Percentiles rank a stretch among this genome's conserved stretches.
Evolutionary conservation across 495 filamentous ascomycete species (phyloP).

Genomic region (Mytilinidion resinicola): DNA sequence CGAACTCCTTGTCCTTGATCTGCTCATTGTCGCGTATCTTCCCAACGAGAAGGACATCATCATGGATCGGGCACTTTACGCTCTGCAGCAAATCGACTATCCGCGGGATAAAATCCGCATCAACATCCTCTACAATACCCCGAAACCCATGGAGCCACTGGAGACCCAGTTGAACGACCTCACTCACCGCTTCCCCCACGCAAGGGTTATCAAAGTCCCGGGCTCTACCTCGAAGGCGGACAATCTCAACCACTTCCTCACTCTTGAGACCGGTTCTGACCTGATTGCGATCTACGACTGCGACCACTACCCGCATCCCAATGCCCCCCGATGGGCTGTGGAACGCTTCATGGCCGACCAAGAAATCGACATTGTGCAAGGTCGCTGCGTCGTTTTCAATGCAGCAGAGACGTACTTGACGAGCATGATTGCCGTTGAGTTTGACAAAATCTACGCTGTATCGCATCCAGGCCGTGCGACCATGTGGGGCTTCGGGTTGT

Average conservation of each 20-base stretch:
- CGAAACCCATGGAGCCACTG: conserved; percentile 34
- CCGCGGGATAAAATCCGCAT: conserved; percentile 36
- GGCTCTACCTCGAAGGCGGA: conserved; percentile 40
- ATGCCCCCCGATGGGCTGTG: conserved; percentile 38
- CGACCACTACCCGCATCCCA: conserved; percentile 40
- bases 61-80: conserved; percentile 36
- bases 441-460: conserved; percentile 43
- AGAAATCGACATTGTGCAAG: conserved; percentile 40
- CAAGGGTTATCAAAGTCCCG: conserved; percentile 37
- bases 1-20: conserved; percentile 35
- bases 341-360: conserved; percentile 33
- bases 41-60: conserved; percentile 43
- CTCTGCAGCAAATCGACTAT: conserved; percentile 37
- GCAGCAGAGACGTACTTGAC: conserved; percentile 31
- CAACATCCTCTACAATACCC: conserved; percentile 41
- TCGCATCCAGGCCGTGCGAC: conserved; percentile 38
- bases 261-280: conserved; percentile 33
- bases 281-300: conserved; percentile 40
- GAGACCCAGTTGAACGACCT: conserved; percentile 32
- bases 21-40: conserved; percentile 41
- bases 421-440: conserved; percentile 38
- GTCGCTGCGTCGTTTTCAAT: conserved; percentile 40
- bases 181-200: conserved; percentile 19
- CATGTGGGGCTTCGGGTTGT: conserved; percentile 39
- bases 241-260: conserved; percentile 40